phyloP scores from a whole-genome alignment of 768 basidiomycete species.

The Lanmaoa rubissima region DNA sequence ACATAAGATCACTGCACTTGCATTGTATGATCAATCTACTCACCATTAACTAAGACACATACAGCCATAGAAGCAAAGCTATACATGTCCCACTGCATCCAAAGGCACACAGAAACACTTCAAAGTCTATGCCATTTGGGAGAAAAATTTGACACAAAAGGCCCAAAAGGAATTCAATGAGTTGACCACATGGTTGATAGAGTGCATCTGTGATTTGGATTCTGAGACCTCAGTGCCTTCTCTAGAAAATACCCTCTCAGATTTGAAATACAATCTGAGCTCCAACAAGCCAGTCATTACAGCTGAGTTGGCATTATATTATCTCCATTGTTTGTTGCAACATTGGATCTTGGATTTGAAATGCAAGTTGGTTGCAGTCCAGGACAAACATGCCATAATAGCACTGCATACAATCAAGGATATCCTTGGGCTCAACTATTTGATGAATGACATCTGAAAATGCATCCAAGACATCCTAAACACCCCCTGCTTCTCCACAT shows the following conservation, averaged over 20 bases:
- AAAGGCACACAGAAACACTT: slow-evolving; percentile 31
- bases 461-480: slow-evolving; percentile 41
- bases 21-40: not conserved
- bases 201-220: slow-evolving; percentile 40
- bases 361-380: slow-evolving; percentile 35
- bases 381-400: slow-evolving; percentile 46
- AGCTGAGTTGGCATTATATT: slow-evolving; percentile 52
- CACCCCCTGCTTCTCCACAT: slow-evolving; percentile 48
- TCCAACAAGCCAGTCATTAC: slow-evolving; percentile 42
- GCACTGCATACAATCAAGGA: slow-evolving; percentile 51
- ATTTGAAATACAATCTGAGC: slow-evolving; percentile 46
- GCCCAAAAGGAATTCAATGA: slow-evolving; percentile 38
- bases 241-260: slow-evolving; percentile 35
- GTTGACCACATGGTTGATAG: slow-evolving; percentile 52
- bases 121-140: slow-evolving; percentile 41
- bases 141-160: slow-evolving; percentile 44
- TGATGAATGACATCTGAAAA: slow-evolving; percentile 30
- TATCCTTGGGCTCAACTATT: slow-evolving; percentile 35
- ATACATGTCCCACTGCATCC: slow-evolving; percentile 17
- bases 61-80: slow-evolving; percentile 16
- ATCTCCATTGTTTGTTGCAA: slow-evolving; percentile 48
- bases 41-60: not conserved
- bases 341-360: slow-evolving; percentile 51
- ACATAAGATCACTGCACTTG: slow-evolving; percentile 14
- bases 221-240: slow-evolving; percentile 16